Conservation (phyloP, 2,329 filamentous ascomycete species). For the Colletotrichum liaoningense region DNA sequence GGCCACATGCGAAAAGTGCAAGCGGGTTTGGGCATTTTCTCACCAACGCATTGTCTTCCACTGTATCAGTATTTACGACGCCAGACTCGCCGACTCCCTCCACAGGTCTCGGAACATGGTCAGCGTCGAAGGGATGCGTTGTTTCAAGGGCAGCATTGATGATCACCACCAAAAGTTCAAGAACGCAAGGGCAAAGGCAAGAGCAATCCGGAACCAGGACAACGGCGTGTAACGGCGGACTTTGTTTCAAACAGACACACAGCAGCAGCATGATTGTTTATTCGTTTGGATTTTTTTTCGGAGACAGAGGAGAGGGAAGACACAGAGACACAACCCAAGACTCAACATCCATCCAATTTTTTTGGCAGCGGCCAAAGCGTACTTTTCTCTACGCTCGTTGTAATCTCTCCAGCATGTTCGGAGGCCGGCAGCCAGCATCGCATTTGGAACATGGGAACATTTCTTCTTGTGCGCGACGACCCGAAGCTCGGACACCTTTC, state of each 20-base stretch:
- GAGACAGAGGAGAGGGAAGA: constrained; percentile 32
- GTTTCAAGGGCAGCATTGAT: constrained; percentile 41
- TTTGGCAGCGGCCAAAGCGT: constrained; percentile 44
- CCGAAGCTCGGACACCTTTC: constrained; percentile 20
- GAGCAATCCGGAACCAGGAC: constrained; percentile 35
- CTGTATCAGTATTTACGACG: constrained; percentile 55
- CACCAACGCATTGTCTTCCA: constrained; percentile 52
- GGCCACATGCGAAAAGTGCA: constrained; percentile 51
- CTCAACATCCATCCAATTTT: constrained; percentile 39
- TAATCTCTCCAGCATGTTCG: constrained; percentile 55
- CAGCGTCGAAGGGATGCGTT: constrained; percentile 32
- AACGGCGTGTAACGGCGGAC: constrained; percentile 43
- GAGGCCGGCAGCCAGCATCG: constrained; percentile 50
- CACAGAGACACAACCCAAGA: not conserved
- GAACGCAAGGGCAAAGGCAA: constrained; percentile 38
- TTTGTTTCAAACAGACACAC: constrained; percentile 42
- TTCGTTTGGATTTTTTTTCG: constrained; percentile 41
- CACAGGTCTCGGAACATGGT: constrained; percentile 38
- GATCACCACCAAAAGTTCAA: constrained; percentile 44
- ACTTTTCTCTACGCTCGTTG: constrained; percentile 64
- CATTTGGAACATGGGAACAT: constrained; percentile 33
- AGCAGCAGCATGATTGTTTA: constrained; percentile 41
- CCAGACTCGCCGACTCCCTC: constrained; percentile 41
- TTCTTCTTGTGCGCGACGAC: constrained; percentile 24
- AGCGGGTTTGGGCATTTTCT: constrained; percentile 54